Conservation (phyloP, 495 filamentous ascomycete species). For the Tuber indicum region DNA sequence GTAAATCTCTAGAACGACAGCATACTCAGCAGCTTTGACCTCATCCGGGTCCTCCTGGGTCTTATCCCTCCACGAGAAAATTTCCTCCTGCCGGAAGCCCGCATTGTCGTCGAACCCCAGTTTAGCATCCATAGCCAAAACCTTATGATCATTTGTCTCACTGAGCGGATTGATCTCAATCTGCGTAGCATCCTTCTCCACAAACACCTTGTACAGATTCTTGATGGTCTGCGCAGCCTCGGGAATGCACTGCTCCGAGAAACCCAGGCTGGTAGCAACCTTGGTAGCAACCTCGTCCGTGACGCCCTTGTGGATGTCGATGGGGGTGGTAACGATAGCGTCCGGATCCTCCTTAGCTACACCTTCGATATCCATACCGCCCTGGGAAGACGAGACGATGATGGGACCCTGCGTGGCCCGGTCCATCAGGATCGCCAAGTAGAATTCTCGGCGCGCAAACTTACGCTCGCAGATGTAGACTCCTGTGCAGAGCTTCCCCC, state of each 20-base stretch:
- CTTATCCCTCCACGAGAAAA: conserved; percentile 87
- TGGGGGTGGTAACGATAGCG: conserved; percentile 84
- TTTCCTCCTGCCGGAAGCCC: conserved; percentile 92
- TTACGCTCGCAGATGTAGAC: conserved; percentile 99
- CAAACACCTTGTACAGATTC: conserved; percentile 97
- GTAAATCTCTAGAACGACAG: conserved; percentile 1
- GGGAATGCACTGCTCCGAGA: conserved; percentile 92
- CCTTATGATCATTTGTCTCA: conserved; percentile 94
- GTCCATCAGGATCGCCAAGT: conserved; percentile 97
- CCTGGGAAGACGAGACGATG: conserved; percentile 94
- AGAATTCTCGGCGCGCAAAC: conserved; percentile 98
- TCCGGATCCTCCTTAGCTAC: conserved; percentile 97
- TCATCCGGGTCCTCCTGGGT: conserved; percentile 96
- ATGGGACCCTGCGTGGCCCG: conserved; percentile 83
- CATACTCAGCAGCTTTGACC: conserved; percentile 84
- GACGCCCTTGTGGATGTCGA: conserved; percentile 90
- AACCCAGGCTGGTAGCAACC: conserved; percentile 88
- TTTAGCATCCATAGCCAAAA: conserved; percentile 98
- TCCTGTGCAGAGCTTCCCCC: conserved; percentile 83
- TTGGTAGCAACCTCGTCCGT: conserved; percentile 88
- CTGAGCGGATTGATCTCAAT: conserved; percentile 99
- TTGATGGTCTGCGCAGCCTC: conserved; percentile 92
- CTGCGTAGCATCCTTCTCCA: conserved; percentile 96
- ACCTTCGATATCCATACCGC: conserved; percentile 97
- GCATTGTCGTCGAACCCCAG: conserved; percentile 97